Base-by-base conservation (phyloP, 768 basidiomycete genomes). In the Xerocomellus chrysenteron region DNA sequence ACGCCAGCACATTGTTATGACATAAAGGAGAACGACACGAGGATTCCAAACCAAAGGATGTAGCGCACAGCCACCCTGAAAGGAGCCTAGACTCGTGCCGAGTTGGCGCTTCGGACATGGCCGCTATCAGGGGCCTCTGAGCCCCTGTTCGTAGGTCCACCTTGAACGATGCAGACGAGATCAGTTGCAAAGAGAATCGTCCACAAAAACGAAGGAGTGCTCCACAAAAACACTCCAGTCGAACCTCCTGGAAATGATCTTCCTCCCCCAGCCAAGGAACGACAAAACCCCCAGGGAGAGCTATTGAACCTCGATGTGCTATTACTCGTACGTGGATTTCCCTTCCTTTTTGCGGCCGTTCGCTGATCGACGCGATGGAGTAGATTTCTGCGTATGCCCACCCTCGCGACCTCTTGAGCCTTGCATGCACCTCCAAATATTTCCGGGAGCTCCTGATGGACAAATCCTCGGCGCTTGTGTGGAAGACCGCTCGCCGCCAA, bases 21-120 rank as follows among this genome's bases (percentile, higher is more conserved):
- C 21, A 21, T 21, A 2, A 30, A 90, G 91, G 12, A 92, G 68
- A 13, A 87, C 76, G 2, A 92, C 67, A 16, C 88, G 80, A 0
- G 89, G 87, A 47, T 82, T 81, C 60, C 87, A 66, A 26, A 90
- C 57, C 51, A 91, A 78, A 8, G 87, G 83, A 19, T 12, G 45
- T 19, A 17, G 28, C 13, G 32, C 54, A 50, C 41, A 43, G 54
- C 49, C 55, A 14, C 35, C 35, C 5, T 26, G 26, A 5, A 21
- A 21, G 21, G 21, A 21, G 21, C 21, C 21, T 21, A 30, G 28
- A 7, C 28, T 9, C 7, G 28, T 30, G 28, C 28, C 28, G 28
- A 30, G 28, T 30, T 7, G 28, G 28, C 28, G 28, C 28, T 30
- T 9, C 28, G 28, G 28, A 26, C 26, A 4, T 30, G 28, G 9